A percentile compares a stretch with the other conserved stretches of the same genome.
Evolutionary conservation across 2,329 filamentous ascomycete genomes (phyloP).

Genomic region (Onygenales sp.): DNA sequence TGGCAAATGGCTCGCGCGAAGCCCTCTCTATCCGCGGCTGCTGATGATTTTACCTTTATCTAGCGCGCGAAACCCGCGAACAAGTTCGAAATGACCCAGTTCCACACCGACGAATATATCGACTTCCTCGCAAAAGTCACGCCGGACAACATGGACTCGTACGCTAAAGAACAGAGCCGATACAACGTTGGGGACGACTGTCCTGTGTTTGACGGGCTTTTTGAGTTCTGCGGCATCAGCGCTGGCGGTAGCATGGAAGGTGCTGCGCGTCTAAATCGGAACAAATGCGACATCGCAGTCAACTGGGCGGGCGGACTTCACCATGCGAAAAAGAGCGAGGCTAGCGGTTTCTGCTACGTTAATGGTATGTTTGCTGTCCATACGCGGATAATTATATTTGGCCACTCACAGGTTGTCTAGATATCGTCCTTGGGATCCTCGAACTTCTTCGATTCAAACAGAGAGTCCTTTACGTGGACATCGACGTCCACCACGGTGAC

Average conservation of each 20-base stretch:
- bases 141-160: constrained; percentile 96
- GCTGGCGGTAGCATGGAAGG: constrained; percentile 63
- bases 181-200: constrained; percentile 59
- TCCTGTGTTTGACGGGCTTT: constrained; percentile 60
- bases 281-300: constrained; percentile 57
- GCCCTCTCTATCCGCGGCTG: constrained; percentile 13
- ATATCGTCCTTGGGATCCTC: constrained; percentile 58
- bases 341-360: constrained; percentile 96
- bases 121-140: constrained; percentile 77
- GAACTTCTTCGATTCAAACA: constrained; percentile 56
- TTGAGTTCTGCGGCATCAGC: constrained; percentile 62
- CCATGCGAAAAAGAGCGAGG: constrained; percentile 90
- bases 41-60: not conserved
- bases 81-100: constrained; percentile 63
- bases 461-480: constrained; percentile 57
- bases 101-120: constrained; percentile 65
- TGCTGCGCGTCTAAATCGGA: constrained; percentile 56
- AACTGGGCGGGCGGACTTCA: constrained; percentile 97
- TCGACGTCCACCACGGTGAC: constrained; percentile 59
- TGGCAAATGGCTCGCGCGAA: constrained; percentile 17
- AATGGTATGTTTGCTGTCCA: constrained; percentile 47
- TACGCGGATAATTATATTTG: not conserved
- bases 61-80: constrained; percentile 71
- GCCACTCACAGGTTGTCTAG: constrained; percentile 25
- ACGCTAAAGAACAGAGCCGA: constrained; percentile 77